A percentile compares a stretch with the other conserved stretches of the same genome.
phyloP scores from a whole-genome alignment of 108 stramenopile genomes.

The Thalassiosira profunda region DNA sequence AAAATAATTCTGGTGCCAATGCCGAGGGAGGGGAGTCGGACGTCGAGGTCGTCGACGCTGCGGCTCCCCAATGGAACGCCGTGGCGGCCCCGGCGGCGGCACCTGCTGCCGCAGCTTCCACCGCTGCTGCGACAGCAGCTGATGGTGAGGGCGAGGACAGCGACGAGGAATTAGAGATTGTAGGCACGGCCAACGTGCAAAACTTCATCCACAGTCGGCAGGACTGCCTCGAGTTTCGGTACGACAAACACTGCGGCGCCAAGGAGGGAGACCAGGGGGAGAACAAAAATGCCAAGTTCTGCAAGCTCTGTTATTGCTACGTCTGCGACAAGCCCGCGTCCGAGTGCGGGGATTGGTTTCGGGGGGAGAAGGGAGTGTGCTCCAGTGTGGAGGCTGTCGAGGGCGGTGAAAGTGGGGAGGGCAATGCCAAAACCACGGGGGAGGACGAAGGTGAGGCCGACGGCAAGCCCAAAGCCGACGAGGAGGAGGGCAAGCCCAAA shows the following conservation, averaged over 20 bases:
- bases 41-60: conserved; percentile 2
- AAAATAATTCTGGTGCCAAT: too few relatives aligned
- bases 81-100: neutral
- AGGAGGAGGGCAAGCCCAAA: neutral
- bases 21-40: too few relatives aligned
- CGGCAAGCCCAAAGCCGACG: neutral
- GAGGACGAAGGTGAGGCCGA: neutral
- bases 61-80: neutral
- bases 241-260: neutral
- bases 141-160: conserved; percentile 2
- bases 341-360: conserved; percentile 23
- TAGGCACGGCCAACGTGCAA: conserved; percentile 29
- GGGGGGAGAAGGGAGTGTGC: conserved; percentile 5
- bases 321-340: conserved; percentile 29
- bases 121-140: neutral
- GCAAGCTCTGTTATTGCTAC: conserved; percentile 39
- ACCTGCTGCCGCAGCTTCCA: neutral
- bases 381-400: neutral
- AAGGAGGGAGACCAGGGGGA: neutral
- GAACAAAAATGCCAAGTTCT: conserved; percentile 17
- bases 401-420: neutral
- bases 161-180: conserved; percentile 27
- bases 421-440: neutral
- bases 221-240: conserved; percentile 27
- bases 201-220: conserved; percentile 33